Percentiles rank a stretch among this genome's conserved stretches.
Conservation (phyloP, 495 filamentous ascomycete species). For the Trichocladium antarcticum region DNA sequence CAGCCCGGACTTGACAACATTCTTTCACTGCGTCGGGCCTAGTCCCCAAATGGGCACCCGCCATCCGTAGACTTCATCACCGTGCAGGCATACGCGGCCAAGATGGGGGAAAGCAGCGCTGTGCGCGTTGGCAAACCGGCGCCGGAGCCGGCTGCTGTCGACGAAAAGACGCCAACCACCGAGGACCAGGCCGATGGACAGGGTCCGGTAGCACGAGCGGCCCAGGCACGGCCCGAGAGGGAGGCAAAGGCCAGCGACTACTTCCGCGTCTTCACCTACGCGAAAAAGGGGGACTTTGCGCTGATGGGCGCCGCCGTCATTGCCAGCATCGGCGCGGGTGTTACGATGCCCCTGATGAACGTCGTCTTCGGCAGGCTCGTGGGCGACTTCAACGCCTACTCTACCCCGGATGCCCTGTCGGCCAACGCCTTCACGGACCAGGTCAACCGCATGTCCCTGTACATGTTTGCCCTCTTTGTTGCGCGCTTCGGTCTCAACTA, state of each 20-base stretch:
- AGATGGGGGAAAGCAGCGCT: constrained; percentile 4
- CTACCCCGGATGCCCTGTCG: neutral
- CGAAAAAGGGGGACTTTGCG: constrained; percentile 31
- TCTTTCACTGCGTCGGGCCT: too few relatives aligned
- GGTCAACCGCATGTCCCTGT: constrained; percentile 22
- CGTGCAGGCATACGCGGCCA: neutral
- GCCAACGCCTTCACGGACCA: constrained; percentile 9
- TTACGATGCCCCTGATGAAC: constrained; percentile 31
- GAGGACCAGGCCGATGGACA: neutral
- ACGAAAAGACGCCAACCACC: neutral
- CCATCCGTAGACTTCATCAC: neutral
- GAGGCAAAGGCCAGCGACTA: constrained; percentile 35
- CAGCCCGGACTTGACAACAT: too few relatives aligned
- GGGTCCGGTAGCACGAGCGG: constrained; percentile 11
- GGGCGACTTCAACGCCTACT: constrained; percentile 21
- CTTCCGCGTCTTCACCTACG: constrained; percentile 36
- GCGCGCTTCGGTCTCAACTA: constrained; percentile 36
- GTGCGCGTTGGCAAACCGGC: constrained; percentile 1
- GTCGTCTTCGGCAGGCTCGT: constrained; percentile 28
- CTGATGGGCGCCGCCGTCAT: constrained; percentile 28
- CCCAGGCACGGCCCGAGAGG: constrained; percentile 30
- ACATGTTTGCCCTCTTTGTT: constrained; percentile 34
- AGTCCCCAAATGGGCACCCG: too few relatives aligned
- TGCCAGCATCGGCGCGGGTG: constrained; percentile 25
- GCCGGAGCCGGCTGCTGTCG: neutral